Percentiles rank a stretch among this genome's conserved stretches.
These are phyloP conservation scores for Colletotrichum kahawae DNA, from an alignment of 2,329 filamentous ascomycete species.

Conservation along the genomic window DNA sequence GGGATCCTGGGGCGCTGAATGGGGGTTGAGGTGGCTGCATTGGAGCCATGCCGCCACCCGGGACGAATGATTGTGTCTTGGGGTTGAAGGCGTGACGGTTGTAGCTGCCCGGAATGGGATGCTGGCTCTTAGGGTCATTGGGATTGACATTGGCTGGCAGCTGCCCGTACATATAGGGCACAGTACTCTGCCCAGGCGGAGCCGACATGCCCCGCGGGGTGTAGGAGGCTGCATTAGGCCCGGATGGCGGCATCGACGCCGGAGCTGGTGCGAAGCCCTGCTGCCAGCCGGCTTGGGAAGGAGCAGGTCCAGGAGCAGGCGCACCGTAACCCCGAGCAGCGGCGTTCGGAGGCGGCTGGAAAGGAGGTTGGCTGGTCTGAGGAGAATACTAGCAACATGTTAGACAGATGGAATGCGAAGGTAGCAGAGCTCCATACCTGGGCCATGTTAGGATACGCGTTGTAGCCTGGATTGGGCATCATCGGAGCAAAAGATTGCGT, in stretches of 20 bases:
- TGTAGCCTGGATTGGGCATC: constrained; percentile 44
- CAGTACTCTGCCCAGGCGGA: constrained; percentile 32
- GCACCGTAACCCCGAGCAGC: constrained; percentile 39
- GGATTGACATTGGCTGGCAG: constrained; percentile 73
- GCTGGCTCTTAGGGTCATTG: constrained; percentile 75
- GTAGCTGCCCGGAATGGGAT: constrained; percentile 84
- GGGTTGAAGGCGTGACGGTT: constrained; percentile 90
- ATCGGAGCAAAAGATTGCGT: constrained; percentile 48
- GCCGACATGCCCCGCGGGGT: constrained; percentile 33
- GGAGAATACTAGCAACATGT: constrained; percentile 1
- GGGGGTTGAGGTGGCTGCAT: constrained; percentile 53
- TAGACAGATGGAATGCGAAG: background rate
- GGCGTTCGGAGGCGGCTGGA: constrained; percentile 30
- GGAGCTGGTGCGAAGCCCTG: constrained; percentile 36
- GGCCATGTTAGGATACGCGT: constrained; percentile 50
- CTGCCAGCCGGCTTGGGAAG: constrained; percentile 41
- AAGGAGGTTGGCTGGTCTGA: constrained; percentile 26
- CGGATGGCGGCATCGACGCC: constrained; percentile 27
- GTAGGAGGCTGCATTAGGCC: constrained; percentile 26
- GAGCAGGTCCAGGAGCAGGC: constrained; percentile 32
- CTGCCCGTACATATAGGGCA: constrained; percentile 80
- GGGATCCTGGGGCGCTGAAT: constrained; percentile 53
- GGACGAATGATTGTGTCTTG: constrained; percentile 91
- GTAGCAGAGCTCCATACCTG: constrained; percentile 42
- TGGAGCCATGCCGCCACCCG: constrained; percentile 54